Conservation (phyloP, 2,329 filamentous ascomycete species). For the Zymoseptoria tritici region DNA sequence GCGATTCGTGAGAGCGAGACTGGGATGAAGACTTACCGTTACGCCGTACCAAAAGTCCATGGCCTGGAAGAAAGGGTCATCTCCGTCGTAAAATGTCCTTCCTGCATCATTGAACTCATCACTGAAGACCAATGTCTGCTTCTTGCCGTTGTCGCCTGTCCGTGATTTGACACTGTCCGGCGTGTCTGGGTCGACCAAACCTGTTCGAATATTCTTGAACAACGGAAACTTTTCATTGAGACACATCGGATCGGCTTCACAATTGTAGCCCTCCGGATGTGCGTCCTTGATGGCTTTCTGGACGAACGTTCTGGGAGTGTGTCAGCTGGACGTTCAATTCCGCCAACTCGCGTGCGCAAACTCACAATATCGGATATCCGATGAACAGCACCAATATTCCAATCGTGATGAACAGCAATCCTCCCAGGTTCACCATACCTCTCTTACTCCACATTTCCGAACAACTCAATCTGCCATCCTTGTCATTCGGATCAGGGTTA, state of each 20-base stretch:
- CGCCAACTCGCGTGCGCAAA: not conserved
- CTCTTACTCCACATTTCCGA: slow-evolving; percentile 59
- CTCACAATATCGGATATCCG: slow-evolving; percentile 62
- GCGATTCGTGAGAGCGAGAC: not conserved
- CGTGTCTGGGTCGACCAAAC: slow-evolving; percentile 62
- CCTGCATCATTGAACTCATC: slow-evolving; percentile 64
- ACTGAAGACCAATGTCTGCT: slow-evolving; percentile 58
- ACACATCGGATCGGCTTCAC: slow-evolving; percentile 40
- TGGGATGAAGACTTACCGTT: slow-evolving; percentile 32
- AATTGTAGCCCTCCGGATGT: slow-evolving; percentile 28
- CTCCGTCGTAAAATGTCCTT: slow-evolving; percentile 62
- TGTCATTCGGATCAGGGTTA: slow-evolving; percentile 60
- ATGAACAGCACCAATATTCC: slow-evolving; percentile 61
- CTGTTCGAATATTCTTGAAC: slow-evolving; percentile 52
- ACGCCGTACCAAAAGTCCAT: slow-evolving; percentile 67
- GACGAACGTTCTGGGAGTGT: slow-evolving; percentile 48
- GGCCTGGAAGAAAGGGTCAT: slow-evolving; percentile 62
- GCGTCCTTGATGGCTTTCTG: slow-evolving; percentile 33
- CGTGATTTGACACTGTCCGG: slow-evolving; percentile 51
- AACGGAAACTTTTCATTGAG: slow-evolving; percentile 42
- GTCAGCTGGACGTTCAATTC: slow-evolving; percentile 9
- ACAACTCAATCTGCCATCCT: slow-evolving; percentile 46
- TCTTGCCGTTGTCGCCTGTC: slow-evolving; percentile 52
- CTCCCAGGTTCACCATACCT: slow-evolving; percentile 58
- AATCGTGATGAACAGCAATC: slow-evolving; percentile 51